Evolutionary conservation across 768 basidiomycete genomes (phyloP), one percentile per base, ranked within the genome.

Genomic region (Podaxis sp.): DNA sequence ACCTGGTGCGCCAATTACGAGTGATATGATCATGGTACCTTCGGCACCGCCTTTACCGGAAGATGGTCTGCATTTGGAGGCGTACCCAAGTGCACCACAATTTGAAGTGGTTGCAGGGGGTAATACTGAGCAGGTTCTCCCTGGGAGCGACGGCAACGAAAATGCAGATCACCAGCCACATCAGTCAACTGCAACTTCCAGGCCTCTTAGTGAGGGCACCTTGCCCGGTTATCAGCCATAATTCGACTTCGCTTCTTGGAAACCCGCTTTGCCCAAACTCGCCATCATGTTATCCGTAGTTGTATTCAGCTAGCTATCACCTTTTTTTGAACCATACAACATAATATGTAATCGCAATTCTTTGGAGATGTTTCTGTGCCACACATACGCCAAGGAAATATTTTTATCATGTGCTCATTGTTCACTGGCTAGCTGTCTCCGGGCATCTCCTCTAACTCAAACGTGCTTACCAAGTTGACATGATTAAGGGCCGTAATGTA

Each of bases 41-140:
- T 85, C 84, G 55, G 83, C 83, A 2, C 82, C 82, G 59, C 74
- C 74, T 16, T 55, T 76, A 50, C 56, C 67, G 56, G 73, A 71
- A 25, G 66, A 69, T 46, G 73, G 65, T 67, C 57, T 57, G 37
- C 44, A 28, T 42, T 46, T 54, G 21, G 63, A 62, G 37, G 55
- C 13, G 9, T 52, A 65, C 36, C 42, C 59, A 27, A 46, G 59
- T 46, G 56, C 60, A 4, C 50, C 59, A 25, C 54, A 62, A 35
- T 42, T 57, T n/a, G 63, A 64, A 53, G 48, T 52, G 18, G 46
- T 28, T 47, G 59, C 52, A 54, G 64, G 64, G 59, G 46, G 32
- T 36, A 50, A 53, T 44, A 35, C 55, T 42, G 63, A 62, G 27
- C 63, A 66, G 52, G 54, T 62, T 53, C 63, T 63, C 55, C 10